A percentile compares a stretch with the other conserved stretches of the same genome.
Evolutionary conservation across 129 eudicot species (phyloP).

Genomic region (Flaveria sonorensis): DNA sequence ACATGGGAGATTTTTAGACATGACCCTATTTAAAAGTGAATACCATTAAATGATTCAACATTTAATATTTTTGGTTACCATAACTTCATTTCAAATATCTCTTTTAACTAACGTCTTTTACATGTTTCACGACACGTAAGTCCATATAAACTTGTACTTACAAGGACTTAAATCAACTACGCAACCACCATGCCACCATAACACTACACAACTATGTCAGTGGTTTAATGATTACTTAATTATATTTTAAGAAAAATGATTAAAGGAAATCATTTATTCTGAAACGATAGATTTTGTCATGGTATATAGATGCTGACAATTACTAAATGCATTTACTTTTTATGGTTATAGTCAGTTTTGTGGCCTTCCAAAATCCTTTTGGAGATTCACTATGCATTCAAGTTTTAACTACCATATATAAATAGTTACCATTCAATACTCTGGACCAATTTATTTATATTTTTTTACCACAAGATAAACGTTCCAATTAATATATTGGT

Average conservation of each 20-base stretch:
- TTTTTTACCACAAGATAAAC: conserved; percentile 17
- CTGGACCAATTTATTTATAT: conserved; percentile 27
- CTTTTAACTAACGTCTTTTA: too few relatives aligned
- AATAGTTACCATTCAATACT: conserved; percentile 34
- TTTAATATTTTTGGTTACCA: too few relatives aligned
- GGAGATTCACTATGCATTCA: conserved; percentile 32
- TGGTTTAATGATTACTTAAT: neutral
- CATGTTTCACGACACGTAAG: too few relatives aligned
- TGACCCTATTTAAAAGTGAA: too few relatives aligned
- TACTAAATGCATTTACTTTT: conserved; percentile 22
- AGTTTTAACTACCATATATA: conserved; percentile 27
- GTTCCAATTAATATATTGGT: conserved; percentile 27
- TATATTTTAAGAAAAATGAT: neutral
- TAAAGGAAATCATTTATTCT: neutral
- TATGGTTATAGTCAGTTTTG: conserved; percentile 15
- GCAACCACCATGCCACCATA: too few relatives aligned
- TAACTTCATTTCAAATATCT: too few relatives aligned
- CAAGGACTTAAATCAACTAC: too few relatives aligned
- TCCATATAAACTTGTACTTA: too few relatives aligned
- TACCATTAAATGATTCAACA: too few relatives aligned
- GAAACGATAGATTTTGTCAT: neutral
- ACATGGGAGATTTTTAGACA: too few relatives aligned
- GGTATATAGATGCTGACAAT: conserved; percentile 8
- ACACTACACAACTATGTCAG: too few relatives aligned
- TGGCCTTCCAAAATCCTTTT: conserved; percentile 26